Evolutionary conservation across 2,329 filamentous ascomycete species (phyloP).

Genomic region (Pseudomassariella vexata): DNA sequence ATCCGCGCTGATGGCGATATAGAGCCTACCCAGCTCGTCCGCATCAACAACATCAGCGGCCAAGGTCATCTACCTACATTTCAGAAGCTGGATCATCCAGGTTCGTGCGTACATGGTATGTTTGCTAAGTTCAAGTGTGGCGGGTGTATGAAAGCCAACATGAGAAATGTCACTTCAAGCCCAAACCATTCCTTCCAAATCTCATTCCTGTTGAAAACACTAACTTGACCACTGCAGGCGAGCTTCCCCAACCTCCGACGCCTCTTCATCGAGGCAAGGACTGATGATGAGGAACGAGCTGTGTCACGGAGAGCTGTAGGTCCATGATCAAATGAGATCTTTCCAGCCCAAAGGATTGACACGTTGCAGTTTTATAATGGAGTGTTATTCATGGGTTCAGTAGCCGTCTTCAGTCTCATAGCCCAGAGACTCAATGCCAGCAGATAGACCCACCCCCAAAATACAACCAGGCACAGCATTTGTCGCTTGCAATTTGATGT

Average conservation of each 20-base stretch:
- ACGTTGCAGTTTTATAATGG: constrained; percentile 93
- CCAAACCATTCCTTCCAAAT: background rate
- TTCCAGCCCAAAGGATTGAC: background rate
- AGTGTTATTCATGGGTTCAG: constrained; percentile 92
- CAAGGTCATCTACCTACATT: too few species aligned
- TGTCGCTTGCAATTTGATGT: background rate
- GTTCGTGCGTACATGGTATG: constrained; percentile 5
- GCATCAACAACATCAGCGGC: too few species aligned
- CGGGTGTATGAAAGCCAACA: too few species aligned
- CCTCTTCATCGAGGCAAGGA: constrained; percentile 89
- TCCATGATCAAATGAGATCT: too few species aligned
- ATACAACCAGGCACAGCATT: background rate
- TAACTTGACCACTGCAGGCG: constrained; percentile 43
- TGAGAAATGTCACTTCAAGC: too few species aligned
- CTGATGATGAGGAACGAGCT: constrained; percentile 88
- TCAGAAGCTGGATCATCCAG: too few species aligned
- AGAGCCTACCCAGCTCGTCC: too few species aligned
- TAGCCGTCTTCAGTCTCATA: constrained; percentile 88
- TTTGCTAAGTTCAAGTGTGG: too few species aligned
- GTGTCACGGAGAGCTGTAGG: constrained; percentile 89
- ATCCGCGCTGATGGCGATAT: too few species aligned
- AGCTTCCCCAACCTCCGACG: constrained; percentile 91
- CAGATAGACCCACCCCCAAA: constrained; percentile 15
- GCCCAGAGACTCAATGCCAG: constrained; percentile 74
- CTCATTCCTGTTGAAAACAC: too few species aligned